These are phyloP conservation scores for Hydrangea macrophylla DNA, from an alignment of 148 eudicot genomes.

Conservation along the genomic window DNA sequence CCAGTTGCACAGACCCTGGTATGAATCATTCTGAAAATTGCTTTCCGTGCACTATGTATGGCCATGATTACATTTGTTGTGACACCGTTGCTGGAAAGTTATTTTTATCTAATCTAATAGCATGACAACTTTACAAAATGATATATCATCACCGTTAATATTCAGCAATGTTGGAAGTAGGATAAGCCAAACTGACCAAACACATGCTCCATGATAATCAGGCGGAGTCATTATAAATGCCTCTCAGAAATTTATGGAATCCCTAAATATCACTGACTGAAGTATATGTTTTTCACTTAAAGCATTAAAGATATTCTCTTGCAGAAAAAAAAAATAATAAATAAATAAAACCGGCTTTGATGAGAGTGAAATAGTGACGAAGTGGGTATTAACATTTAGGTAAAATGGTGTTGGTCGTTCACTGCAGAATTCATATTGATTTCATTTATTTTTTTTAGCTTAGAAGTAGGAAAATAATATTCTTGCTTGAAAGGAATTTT, in stretches of 20 bases:
- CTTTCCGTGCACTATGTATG: background rate
- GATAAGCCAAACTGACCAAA: background rate
- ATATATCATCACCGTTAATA: background rate
- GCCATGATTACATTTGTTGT: background rate
- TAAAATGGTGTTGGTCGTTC: background rate
- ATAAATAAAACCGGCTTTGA: too few relatives aligned
- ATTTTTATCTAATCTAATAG: background rate
- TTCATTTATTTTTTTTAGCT: too few relatives aligned
- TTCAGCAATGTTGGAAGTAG: background rate
- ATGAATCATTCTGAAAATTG: conserved; percentile 6
- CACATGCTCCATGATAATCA: background rate
- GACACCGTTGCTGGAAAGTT: background rate
- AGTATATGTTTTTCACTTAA: background rate
- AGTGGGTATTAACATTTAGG: background rate
- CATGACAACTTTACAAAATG: too few relatives aligned
- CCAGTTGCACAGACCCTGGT: conserved; percentile 94
- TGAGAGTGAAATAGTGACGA: background rate
- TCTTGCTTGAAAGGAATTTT: background rate
- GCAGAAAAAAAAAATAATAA: too few relatives aligned
- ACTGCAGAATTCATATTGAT: background rate
- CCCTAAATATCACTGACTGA: background rate
- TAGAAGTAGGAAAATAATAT: too few relatives aligned
- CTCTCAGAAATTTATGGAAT: background rate
- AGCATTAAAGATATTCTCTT: too few relatives aligned
- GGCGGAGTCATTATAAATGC: background rate